Evolutionary conservation across 331 rosid species (phyloP).

Genomic region (Arachis monticola): DNA sequence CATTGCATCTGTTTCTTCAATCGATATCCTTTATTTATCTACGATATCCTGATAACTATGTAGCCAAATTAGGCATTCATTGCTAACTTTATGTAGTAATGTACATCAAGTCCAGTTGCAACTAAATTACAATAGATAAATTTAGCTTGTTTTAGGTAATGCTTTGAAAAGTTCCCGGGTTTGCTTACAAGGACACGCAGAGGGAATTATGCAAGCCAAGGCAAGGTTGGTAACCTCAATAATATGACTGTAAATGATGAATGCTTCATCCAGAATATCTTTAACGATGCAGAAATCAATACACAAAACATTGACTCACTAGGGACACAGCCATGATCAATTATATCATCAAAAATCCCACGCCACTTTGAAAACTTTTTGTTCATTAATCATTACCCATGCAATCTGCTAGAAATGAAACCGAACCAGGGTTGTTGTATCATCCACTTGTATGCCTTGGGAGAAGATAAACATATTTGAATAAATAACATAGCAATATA

Average conservation of each 20-base stretch:
- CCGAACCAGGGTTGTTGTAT: constrained; percentile 76
- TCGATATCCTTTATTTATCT: constrained; percentile 70
- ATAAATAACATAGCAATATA: not conserved
- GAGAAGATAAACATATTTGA: not conserved
- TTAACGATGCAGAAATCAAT: constrained; percentile 72
- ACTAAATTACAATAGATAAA: constrained; percentile 76
- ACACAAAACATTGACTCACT: constrained; percentile 88
- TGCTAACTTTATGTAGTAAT: constrained; percentile 68
- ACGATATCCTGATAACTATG: constrained; percentile 87
- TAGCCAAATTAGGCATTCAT: constrained; percentile 86
- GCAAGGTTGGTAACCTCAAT: constrained; percentile 89
- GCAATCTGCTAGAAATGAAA: constrained; percentile 92
- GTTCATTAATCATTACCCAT: constrained; percentile 69
- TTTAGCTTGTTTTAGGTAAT: constrained; percentile 88
- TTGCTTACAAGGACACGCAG: constrained; percentile 68
- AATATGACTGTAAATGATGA: constrained; percentile 80
- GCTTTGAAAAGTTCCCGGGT: constrained; percentile 67
- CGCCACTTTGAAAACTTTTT: constrained; percentile 86
- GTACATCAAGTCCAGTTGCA: constrained; percentile 63
- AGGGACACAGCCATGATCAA: constrained; percentile 86
- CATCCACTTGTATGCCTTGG: constrained; percentile 94
- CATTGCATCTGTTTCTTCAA: constrained; percentile 23
- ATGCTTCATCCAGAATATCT: constrained; percentile 91
- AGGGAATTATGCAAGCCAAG: constrained; percentile 89
- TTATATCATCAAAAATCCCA: constrained; percentile 81